Evolutionary conservation across 148 eudicot genomes (phyloP).

Genomic region (Tetragonia tetragonoides): DNA sequence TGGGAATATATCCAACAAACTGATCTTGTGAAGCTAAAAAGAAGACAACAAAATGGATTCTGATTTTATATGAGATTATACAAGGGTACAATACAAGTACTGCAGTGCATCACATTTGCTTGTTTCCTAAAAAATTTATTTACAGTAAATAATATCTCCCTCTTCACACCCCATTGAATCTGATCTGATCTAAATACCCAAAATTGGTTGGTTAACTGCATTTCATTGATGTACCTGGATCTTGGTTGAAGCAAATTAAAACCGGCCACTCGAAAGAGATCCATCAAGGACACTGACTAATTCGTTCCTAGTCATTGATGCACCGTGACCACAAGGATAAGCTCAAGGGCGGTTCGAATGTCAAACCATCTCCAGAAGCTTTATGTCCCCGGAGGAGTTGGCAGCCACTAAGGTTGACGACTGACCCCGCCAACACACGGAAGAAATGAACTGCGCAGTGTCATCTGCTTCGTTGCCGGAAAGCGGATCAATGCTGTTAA

Average conservation of each 20-base stretch:
- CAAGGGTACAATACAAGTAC: conserved; percentile 18
- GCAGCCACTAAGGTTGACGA: conserved; percentile 88
- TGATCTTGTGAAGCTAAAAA: no score
- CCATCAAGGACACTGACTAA: background rate
- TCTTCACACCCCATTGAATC: conserved; percentile 19
- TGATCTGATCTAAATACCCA: conserved; percentile 22
- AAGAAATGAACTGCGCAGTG: conserved; percentile 70
- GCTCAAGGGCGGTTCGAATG: background rate
- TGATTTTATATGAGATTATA: conserved; percentile 19
- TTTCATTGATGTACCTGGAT: background rate
- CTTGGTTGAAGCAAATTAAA: background rate
- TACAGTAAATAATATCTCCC: conserved; percentile 28
- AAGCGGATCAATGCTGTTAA: conserved; percentile 50
- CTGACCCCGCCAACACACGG: conserved; percentile 91
- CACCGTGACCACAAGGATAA: no score
- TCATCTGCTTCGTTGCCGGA: conserved; percentile 79
- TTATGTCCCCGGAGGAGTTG: conserved; percentile 83
- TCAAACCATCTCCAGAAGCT: conserved; percentile 83
- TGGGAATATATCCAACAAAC: no score
- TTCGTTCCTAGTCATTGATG: background rate
- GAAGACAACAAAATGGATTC: background rate
- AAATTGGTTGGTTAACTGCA: conserved; percentile 34
- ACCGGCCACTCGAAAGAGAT: background rate
- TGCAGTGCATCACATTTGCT: conserved; percentile 9
- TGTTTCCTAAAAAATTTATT: conserved; percentile 24